phyloP scores from a whole-genome alignment of 2,329 filamentous ascomycete genomes.

The Curvularia eragrostidis region DNA sequence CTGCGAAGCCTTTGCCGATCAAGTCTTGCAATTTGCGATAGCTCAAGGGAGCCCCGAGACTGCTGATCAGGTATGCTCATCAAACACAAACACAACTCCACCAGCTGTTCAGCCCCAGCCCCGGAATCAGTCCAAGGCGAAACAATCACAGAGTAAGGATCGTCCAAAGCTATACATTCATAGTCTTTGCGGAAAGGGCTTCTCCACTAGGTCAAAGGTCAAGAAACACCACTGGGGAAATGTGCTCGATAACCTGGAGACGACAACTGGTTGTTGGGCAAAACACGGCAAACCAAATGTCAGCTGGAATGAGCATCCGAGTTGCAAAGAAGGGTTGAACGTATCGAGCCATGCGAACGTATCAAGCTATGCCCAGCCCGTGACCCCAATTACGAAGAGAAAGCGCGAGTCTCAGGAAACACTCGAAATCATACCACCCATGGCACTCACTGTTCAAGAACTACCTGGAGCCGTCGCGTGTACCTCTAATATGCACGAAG shows the following conservation, averaged over 20 bases:
- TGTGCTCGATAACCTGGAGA: slow-evolving; percentile 29
- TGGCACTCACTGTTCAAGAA: slow-evolving; percentile 25
- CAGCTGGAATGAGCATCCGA: slow-evolving; percentile 43
- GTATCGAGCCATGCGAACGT: not conserved
- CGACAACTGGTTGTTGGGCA: slow-evolving; percentile 43
- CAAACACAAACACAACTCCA: not conserved
- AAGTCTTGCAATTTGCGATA: not conserved
- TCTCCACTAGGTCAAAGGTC: slow-evolving; percentile 31
- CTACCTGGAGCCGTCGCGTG: slow-evolving; percentile 19
- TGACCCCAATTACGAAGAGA: not conserved
- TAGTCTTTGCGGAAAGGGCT: slow-evolving; percentile 39
- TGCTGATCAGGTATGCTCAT: not conserved
- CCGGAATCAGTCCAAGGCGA: not conserved
- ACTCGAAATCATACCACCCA: slow-evolving; percentile 20
- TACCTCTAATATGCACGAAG: slow-evolving; percentile 2
- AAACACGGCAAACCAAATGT: slow-evolving; percentile 38
- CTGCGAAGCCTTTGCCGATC: not conserved
- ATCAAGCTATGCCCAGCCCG: not conserved
- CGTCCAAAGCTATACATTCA: slow-evolving; percentile 31
- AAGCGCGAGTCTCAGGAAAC: slow-evolving; percentile 1
- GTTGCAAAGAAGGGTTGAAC: slow-evolving; percentile 26
- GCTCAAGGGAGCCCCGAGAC: not conserved
- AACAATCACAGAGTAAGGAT: not conserved
- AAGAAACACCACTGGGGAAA: slow-evolving; percentile 47
- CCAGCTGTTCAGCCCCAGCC: not conserved